Conservation (phyloP, 2,329 filamentous ascomycete genomes). For the Fusarium hainanense region DNA sequence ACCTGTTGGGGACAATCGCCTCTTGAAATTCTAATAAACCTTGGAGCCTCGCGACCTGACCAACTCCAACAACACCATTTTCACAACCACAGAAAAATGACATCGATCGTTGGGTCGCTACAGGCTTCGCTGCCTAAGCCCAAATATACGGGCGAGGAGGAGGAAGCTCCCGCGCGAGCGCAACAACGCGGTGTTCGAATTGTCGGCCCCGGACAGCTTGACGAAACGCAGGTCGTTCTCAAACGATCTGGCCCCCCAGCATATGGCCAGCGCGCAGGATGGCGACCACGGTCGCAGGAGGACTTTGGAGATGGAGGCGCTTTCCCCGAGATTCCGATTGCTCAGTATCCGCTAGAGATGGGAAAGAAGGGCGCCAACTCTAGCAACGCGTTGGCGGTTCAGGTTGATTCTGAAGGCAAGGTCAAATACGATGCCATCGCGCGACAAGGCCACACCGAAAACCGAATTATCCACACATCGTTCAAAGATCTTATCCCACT, state of each 20-base stretch:
- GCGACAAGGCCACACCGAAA: slow-evolving; percentile 84
- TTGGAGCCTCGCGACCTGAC: slow-evolving; percentile 36
- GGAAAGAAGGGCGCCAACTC: slow-evolving; percentile 78
- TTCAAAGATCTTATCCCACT: slow-evolving; percentile 98
- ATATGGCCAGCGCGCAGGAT: slow-evolving; percentile 88
- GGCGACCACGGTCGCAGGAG: slow-evolving; percentile 87
- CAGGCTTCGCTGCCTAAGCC: slow-evolving; percentile 87
- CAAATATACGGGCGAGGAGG: slow-evolving; percentile 89
- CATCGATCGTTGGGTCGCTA: slow-evolving; percentile 76
- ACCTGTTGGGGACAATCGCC: slow-evolving; percentile 46
- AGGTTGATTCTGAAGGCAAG: slow-evolving; percentile 91
- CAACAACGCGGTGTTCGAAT: slow-evolving; percentile 85
- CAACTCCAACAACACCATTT: slow-evolving; percentile 37
- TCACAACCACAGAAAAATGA: slow-evolving; percentile 59
- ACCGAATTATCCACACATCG: slow-evolving; percentile 88
- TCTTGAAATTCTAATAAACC: slow-evolving; percentile 50
- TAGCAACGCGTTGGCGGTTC: slow-evolving; percentile 90
- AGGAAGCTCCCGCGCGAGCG: slow-evolving; percentile 77
- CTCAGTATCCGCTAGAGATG: slow-evolving; percentile 97
- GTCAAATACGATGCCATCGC: slow-evolving; percentile 98
- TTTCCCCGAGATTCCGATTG: slow-evolving; percentile 92
- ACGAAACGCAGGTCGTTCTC: slow-evolving; percentile 86
- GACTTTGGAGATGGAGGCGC: slow-evolving; percentile 97
- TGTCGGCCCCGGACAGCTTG: slow-evolving; percentile 80
- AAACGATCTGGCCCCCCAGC: slow-evolving; percentile 86